A percentile compares a stretch with the other conserved stretches of the same genome.
Evolutionary conservation across 106 monocot genomes (phyloP).

Genomic region (Dactylorhiza incarnata): DNA sequence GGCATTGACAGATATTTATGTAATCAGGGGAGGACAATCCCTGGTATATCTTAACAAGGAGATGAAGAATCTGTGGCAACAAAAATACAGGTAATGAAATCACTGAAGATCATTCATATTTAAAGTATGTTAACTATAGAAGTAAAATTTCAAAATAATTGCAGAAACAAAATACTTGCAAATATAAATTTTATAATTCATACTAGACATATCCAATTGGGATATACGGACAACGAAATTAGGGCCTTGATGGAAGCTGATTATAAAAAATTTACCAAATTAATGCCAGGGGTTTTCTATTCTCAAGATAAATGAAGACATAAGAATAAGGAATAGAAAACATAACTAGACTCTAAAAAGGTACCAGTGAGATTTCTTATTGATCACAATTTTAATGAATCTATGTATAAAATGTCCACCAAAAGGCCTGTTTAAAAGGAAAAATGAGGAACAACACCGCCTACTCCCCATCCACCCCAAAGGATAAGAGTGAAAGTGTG

Average conservation of each 20-base stretch:
- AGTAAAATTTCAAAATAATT: neutral
- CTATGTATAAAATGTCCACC: neutral
- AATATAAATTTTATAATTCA: neutral
- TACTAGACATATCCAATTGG: neutral
- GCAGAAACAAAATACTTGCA: neutral
- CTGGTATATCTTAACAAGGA: conserved; percentile 90
- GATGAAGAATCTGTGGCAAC: conserved; percentile 58
- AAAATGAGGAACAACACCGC: too few relatives aligned
- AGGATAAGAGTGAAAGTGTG: neutral
- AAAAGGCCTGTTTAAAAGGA: neutral
- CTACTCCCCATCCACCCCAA: neutral
- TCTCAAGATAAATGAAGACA: neutral
- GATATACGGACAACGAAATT: neutral
- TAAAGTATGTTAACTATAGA: neutral
- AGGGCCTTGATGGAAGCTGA: neutral
- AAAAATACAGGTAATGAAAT: conserved; percentile 4
- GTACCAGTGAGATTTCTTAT: neutral
- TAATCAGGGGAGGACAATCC: conserved; percentile 83
- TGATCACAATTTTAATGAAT: neutral
- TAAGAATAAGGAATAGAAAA: neutral
- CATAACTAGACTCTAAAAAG: neutral
- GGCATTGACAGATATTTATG: conserved; percentile 90
- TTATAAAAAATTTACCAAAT: neutral
- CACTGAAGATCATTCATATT: neutral
- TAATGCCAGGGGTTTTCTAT: neutral